Percentiles rank a stretch among this genome's conserved stretches.
Conservation (phyloP, 2,329 filamentous ascomycete genomes). For the Cladophialophora carrionii region DNA sequence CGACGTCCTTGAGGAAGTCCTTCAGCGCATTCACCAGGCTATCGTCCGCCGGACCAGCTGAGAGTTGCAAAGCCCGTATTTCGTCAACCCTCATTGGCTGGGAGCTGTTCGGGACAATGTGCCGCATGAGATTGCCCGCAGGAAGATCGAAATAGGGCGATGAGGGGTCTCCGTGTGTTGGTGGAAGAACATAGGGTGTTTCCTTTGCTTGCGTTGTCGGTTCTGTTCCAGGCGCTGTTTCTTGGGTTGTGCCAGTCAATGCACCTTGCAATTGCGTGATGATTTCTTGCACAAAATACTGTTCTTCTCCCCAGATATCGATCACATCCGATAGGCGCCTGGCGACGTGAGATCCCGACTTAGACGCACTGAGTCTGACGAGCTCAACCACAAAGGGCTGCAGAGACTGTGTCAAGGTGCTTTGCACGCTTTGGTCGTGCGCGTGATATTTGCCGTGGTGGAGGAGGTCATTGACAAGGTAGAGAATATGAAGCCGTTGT, state of each 20-base stretch:
- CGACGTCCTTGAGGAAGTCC: constrained; percentile 68
- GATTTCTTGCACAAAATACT: constrained; percentile 62
- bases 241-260: constrained; percentile 1
- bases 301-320: constrained; percentile 69
- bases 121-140: constrained; percentile 77
- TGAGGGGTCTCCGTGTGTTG: constrained; percentile 73
- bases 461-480: constrained; percentile 76
- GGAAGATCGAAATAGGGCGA: constrained; percentile 81
- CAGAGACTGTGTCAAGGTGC: constrained; percentile 58
- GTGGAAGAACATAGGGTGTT: constrained; percentile 72
- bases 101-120: constrained; percentile 75
- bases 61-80: constrained; percentile 72
- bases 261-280: constrained; percentile 61
- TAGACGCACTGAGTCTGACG: constrained; percentile 59
- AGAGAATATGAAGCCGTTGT: constrained; percentile 73
- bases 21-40: constrained; percentile 70
- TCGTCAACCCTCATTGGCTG: constrained; percentile 71
- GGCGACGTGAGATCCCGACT: constrained; percentile 65
- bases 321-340: constrained; percentile 68
- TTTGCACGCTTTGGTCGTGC: constrained; percentile 46
- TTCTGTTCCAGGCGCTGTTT: not conserved
- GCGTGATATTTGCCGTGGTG: constrained; percentile 65
- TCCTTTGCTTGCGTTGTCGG: constrained; percentile 33
- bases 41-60: constrained; percentile 68
- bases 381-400: constrained; percentile 66